Evolutionary conservation across 2,329 filamentous ascomycete species (phyloP).

Genomic region (Rhexocercosporidium sp.): DNA sequence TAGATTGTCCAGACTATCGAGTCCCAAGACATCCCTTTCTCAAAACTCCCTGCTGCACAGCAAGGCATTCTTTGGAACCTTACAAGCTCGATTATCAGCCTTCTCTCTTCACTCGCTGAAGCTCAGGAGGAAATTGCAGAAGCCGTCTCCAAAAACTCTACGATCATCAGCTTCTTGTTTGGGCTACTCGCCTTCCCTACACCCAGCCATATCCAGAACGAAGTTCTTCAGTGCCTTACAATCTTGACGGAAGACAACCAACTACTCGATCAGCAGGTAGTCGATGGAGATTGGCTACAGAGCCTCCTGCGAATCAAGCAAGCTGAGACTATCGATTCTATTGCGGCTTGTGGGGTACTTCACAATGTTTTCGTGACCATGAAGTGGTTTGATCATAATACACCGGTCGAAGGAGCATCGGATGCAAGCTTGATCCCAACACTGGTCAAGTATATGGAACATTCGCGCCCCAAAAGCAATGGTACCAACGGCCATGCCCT

Average conservation of each 20-base stretch:
- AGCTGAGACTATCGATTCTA: conserved; percentile 53
- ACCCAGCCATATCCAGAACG: conserved; percentile 47
- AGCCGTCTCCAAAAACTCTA: conserved; percentile 54
- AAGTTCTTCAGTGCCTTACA: conserved; percentile 60
- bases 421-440: conserved; percentile 57
- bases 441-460: conserved; percentile 44
- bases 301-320: conserved; percentile 55
- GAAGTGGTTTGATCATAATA: conserved; percentile 57
- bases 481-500: conserved; percentile 29
- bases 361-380: conserved; percentile 65
- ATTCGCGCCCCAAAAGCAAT: conserved; percentile 26
- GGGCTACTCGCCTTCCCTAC: conserved; percentile 51
- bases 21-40: conserved; percentile 48
- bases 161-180: conserved; percentile 60
- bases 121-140: conserved; percentile 65
- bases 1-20: conserved; percentile 41
- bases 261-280: conserved; percentile 57
- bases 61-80: conserved; percentile 60
- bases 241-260: conserved; percentile 65
- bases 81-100: conserved; percentile 56
- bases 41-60: conserved; percentile 57
- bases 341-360: conserved; percentile 64
- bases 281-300: conserved; percentile 55
- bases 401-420: conserved; percentile 53
- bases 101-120: conserved; percentile 60